These are phyloP conservation scores for Mycena chlorophos DNA, from an alignment of 768 basidiomycete species.

Conservation along the genomic window DNA sequence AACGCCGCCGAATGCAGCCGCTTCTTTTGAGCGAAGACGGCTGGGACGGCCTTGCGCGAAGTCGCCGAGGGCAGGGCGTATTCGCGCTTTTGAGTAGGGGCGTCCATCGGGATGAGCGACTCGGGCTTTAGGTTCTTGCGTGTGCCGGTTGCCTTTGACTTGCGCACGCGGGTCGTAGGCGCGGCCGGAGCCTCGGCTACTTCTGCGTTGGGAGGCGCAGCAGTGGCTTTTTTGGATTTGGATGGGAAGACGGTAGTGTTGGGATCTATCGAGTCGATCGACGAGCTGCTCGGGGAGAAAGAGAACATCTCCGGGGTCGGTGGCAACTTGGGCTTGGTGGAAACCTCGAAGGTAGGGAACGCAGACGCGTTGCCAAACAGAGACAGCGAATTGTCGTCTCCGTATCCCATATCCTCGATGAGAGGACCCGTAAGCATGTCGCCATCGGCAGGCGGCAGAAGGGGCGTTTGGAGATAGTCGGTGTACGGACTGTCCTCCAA, in stretches of 20 bases:
- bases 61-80: conserved; percentile 21
- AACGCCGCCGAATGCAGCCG: conserved; percentile 39
- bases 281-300: conserved; percentile 12
- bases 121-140: conserved; percentile 55
- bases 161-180: conserved; percentile 2
- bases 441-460: conserved; percentile 10
- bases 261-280: conserved; percentile 14
- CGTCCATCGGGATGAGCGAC: conserved; percentile 35
- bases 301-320: conserved; percentile 12
- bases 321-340: conserved; percentile 9
- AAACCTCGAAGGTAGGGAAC: conserved; percentile 9
- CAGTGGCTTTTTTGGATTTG: conserved; percentile 5
- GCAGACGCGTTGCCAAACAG: conserved; percentile 17
- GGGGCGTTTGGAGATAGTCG: conserved; percentile 21
- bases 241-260: conserved; percentile 12
- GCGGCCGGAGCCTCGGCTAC: not conserved
- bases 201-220: not conserved
- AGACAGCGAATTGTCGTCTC: conserved; percentile 10
- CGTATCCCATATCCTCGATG: conserved; percentile 14
- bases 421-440: conserved; percentile 19
- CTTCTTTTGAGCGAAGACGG: conserved; percentile 41
- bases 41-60: conserved; percentile 22
- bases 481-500: conserved; percentile 19
- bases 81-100: conserved; percentile 24
- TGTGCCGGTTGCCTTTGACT: conserved; percentile 39